A percentile compares a stretch with the other conserved stretches of the same genome.
Evolutionary conservation across 192 early-diverging fungal species (phyloP).

Genomic region (Gryganskiella cystojenkinii): DNA sequence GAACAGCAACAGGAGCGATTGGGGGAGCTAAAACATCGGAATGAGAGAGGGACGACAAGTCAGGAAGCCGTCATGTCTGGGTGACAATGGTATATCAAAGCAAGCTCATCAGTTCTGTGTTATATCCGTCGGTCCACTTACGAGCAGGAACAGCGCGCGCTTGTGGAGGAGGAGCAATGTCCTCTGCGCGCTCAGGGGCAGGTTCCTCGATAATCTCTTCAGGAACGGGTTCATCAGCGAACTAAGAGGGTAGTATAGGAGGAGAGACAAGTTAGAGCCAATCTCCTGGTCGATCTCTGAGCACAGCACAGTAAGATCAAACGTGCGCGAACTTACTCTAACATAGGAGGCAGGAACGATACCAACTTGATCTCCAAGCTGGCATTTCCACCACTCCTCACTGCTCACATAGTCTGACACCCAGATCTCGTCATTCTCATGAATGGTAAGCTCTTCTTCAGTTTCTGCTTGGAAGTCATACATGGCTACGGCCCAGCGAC

Average conservation of each 20-base stretch:
- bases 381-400: constrained; percentile 91
- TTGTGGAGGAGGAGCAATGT: constrained; percentile 9
- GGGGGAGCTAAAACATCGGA: constrained; percentile 3
- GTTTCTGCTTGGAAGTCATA: constrained; percentile 88
- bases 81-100: too few species aligned
- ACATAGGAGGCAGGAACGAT: constrained; percentile 91
- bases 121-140: constrained; percentile 7
- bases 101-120: not conserved
- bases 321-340: constrained; percentile 46
- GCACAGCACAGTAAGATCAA: not conserved
- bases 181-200: constrained; percentile 11
- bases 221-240: constrained; percentile 32
- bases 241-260: constrained; percentile 21
- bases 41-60: not conserved
- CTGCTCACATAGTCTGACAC: constrained; percentile 85
- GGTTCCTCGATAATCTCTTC: constrained; percentile 20
- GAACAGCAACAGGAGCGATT: constrained; percentile 6
- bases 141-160: constrained; percentile 39
- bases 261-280: not conserved
- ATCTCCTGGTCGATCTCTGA: not conserved
- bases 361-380: constrained; percentile 73
- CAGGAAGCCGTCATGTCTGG: not conserved
- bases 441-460: constrained; percentile 88
- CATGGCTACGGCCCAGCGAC: constrained; percentile 58
- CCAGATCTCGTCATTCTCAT: constrained; percentile 84